These are phyloP conservation scores for Citrullus mucosospermus DNA, from an alignment of 306 rosid species.

Conservation along the genomic window DNA sequence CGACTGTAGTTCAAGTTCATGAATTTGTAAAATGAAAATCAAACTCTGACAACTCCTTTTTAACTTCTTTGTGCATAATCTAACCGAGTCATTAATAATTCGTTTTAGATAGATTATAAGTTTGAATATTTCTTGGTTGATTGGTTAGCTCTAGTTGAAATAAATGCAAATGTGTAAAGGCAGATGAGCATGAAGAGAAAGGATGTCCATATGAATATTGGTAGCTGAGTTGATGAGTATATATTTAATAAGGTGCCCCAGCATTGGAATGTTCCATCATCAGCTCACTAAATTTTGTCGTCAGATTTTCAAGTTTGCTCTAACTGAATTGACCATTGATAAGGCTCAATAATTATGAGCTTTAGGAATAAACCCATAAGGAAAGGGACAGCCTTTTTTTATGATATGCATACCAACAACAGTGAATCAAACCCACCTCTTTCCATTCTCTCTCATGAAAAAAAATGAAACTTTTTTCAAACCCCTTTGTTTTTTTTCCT, in stretches of 20 bases:
- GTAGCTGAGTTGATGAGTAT: conserved; percentile 1
- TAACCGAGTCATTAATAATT: neutral
- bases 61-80: neutral
- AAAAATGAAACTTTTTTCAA: neutral
- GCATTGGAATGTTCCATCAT: conserved; percentile 10
- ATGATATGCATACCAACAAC: conserved; percentile 1
- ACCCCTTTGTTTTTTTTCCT: neutral
- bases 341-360: conserved; percentile 8
- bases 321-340: conserved; percentile 5
- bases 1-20: neutral
- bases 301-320: conserved; percentile 1
- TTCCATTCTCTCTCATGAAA: neutral
- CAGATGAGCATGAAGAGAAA: conserved; percentile 3
- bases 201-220: conserved; percentile 1
- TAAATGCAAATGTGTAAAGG: neutral
- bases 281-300: conserved; percentile 13
- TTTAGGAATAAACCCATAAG: conserved; percentile 1
- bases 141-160: neutral
- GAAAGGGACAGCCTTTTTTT: conserved; percentile 1
- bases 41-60: neutral
- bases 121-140: neutral
- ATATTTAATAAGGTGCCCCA: conserved; percentile 2
- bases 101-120: neutral
- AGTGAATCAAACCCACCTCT: neutral
- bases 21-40: neutral